These are phyloP conservation scores for Silene uniflora DNA, from an alignment of 148 eudicot species.

Conservation along the genomic window DNA sequence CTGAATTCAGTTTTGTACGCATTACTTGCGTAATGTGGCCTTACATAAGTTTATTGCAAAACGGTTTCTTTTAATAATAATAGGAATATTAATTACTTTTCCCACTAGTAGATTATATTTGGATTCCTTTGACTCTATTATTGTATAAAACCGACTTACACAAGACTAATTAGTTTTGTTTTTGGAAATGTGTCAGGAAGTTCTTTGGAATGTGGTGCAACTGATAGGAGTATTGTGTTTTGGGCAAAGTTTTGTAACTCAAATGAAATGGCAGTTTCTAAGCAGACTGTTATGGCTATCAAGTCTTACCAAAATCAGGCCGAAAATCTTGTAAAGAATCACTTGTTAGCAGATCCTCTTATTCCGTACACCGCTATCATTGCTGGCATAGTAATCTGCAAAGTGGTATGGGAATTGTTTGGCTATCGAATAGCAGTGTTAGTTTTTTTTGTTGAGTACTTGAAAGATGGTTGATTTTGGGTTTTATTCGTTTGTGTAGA, in stretches of 20 bases:
- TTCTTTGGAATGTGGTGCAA: neutral
- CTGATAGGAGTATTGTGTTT: neutral
- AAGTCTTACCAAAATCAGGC: conserved; percentile 84
- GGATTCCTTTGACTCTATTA: no score
- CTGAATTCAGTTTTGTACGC: neutral
- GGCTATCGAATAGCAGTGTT: neutral
- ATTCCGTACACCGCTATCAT: conserved; percentile 83
- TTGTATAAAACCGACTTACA: no score
- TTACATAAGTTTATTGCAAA: no score
- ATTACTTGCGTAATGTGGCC: no score
- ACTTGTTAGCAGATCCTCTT: conserved; percentile 73
- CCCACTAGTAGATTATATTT: no score
- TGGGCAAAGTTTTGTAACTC: neutral
- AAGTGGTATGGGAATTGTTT: conserved; percentile 50
- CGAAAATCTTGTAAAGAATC: conserved; percentile 60
- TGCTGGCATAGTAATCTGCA: conserved; percentile 67
- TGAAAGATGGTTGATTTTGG: conserved; percentile 6
- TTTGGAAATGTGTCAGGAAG: neutral
- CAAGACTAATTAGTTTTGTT: neutral
- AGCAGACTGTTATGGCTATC: conserved; percentile 46
- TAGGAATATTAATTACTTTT: no score
- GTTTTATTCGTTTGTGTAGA: neutral
- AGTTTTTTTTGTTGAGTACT: neutral
- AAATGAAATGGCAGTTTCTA: conserved; percentile 46
- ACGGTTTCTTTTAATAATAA: no score